Percentiles rank a stretch among this genome's conserved stretches.
These are phyloP conservation scores for Serpula lacrymans DNA, from an alignment of 768 basidiomycete genomes.

Conservation along the genomic window DNA sequence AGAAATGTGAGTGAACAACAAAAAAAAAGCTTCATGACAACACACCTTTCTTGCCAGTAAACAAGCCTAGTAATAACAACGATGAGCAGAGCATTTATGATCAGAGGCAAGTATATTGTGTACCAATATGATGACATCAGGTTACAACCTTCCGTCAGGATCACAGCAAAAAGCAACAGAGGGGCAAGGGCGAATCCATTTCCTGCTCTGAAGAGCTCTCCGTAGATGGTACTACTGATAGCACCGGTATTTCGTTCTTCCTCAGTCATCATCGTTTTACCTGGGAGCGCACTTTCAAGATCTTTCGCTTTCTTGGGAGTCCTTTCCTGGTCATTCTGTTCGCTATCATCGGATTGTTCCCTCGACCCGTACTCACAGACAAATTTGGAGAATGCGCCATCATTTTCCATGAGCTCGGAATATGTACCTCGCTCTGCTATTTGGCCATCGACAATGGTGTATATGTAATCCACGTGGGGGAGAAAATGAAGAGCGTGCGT, in stretches of 20 bases:
- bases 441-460: slow-evolving; percentile 69
- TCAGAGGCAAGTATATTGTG: too few species aligned
- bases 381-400: slow-evolving; percentile 71
- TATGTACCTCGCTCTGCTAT: slow-evolving; percentile 84
- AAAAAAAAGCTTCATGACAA: background rate
- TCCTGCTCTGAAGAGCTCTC: slow-evolving; percentile 63
- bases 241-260: slow-evolving; percentile 84
- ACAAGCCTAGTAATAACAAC: too few species aligned
- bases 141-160: slow-evolving; percentile 64
- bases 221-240: slow-evolving; percentile 28
- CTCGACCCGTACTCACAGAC: slow-evolving; percentile 72
- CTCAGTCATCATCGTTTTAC: slow-evolving; percentile 68
- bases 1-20: too few species aligned
- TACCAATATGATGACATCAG: slow-evolving; percentile 77
- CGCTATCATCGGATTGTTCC: slow-evolving; percentile 46
- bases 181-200: slow-evolving; percentile 68
- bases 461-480: slow-evolving; percentile 83
- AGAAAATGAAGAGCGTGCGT: slow-evolving; percentile 92
- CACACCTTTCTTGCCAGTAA: too few species aligned
- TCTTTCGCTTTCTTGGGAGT: slow-evolving; percentile 32
- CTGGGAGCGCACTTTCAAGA: slow-evolving; percentile 33
- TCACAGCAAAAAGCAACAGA: slow-evolving; percentile 54
- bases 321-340: slow-evolving; percentile 39
- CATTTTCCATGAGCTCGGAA: slow-evolving; percentile 56
- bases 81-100: too few species aligned